Evolutionary conservation across 148 eudicot species (phyloP), one percentile per base, ranked within the genome.

Genomic region (Chenopodium berlandieri): DNA sequence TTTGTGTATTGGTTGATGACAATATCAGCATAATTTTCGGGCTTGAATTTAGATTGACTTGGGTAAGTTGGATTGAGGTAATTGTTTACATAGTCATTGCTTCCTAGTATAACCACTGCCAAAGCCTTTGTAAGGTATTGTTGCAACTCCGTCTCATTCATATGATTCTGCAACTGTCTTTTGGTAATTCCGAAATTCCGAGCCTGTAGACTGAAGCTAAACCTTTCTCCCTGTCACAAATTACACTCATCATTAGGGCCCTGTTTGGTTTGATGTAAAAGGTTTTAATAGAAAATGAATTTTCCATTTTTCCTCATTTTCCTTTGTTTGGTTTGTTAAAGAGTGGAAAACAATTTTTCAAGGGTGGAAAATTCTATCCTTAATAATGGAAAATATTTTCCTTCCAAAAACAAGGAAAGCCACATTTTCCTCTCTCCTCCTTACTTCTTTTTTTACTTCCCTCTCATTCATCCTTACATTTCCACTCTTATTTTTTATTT

Each of bases 71-170:
- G 88, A 70, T 76, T 78, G 19, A 87, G 81, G 67, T 87, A 87
- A 71, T 94, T 94, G 80, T 94, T 94, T 69, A 94, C 80, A 84
- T 94, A 94, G 86, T 94, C 98, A 77, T 94, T 94, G 88, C 95
- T 93, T 10, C 98, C 98, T 5, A 89, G 83, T 4, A 87, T 82
- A 78, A 94, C 80, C 58, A 93, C 83, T 20, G 75, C 92, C 22
- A 93, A 86, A 34, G 94, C 83, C 81, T 88, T 90, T 2, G 81
- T 79, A 71, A 93, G 82, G 75, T 89, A 85, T 34, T 72, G 81
- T 17, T 71, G 78, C 69, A 90, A 70, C 2, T 91, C 86, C 25
- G 68, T 48, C 0, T 88, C 92, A n/a, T 40, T 84, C 85, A 86
- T 84, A 48, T 62, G 86, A 52, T 75, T 82, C 81, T 73, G 78